These are phyloP conservation scores for Scolecobasidium constrictum DNA, from an alignment of 2,329 filamentous ascomycete genomes.

Conservation along the genomic window DNA sequence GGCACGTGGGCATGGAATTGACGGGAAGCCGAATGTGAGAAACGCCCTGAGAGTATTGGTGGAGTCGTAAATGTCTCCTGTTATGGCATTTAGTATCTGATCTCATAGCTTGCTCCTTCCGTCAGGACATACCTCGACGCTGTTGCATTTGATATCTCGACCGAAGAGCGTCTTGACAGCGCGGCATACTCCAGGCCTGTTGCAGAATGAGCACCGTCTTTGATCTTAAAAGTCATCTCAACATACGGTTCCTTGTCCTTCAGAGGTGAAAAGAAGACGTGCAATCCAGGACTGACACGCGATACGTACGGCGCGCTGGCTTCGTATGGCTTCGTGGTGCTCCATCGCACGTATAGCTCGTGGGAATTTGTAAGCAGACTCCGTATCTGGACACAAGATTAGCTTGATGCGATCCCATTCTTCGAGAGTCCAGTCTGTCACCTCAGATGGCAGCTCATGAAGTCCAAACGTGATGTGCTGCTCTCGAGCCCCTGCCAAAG, in stretches of 20 bases:
- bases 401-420: no score
- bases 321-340: conserved; percentile 46
- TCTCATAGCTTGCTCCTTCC: no score
- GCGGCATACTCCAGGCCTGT: conserved; percentile 1
- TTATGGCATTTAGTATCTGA: background rate
- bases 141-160: conserved; percentile 14
- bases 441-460: conserved; percentile 61
- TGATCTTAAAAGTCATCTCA: no score
- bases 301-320: conserved; percentile 61
- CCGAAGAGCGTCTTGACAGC: background rate
- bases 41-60: conserved; percentile 45
- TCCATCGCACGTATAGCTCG: conserved; percentile 73
- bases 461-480: conserved; percentile 65
- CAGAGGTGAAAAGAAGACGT: conserved; percentile 63
- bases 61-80: conserved; percentile 53
- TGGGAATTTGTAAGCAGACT: conserved; percentile 52
- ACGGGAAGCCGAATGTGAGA: conserved; percentile 50
- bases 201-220: no score
- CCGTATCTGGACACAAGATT: conserved; percentile 40
- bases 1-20: conserved; percentile 63
- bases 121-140: background rate
- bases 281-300: conserved; percentile 67
- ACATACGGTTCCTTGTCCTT: conserved; percentile 39
- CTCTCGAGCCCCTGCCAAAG: conserved; percentile 60
- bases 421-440: no score